Conservation (phyloP, 768 basidiomycete genomes). For the Lactarius sanguifluus region DNA sequence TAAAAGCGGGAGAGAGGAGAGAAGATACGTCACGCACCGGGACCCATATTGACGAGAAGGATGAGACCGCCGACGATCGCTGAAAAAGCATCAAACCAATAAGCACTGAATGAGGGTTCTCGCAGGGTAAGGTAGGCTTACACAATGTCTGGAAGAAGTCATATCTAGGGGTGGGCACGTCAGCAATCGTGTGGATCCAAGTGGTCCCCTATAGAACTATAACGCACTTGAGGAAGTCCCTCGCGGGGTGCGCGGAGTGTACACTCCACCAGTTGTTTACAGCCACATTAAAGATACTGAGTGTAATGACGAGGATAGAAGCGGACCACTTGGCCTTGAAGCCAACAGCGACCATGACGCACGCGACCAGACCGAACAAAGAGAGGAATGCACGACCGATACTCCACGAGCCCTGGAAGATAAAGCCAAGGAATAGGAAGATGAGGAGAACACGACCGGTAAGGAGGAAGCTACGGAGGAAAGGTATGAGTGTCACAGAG, state of each 20-base stretch:
- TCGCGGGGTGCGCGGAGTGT: conserved; percentile 86
- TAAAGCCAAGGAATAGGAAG: conserved; percentile 98
- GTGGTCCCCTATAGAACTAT: neutral
- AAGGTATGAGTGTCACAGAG: conserved; percentile 13
- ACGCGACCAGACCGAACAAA: conserved; percentile 86
- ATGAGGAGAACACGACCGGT: conserved; percentile 96
- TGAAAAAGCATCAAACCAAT: conserved; percentile 31
- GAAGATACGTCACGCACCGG: conserved; percentile 52
- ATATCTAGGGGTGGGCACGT: conserved; percentile 56
- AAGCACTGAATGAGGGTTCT: neutral
- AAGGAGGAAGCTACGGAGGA: conserved; percentile 77
- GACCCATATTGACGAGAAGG: conserved; percentile 97
- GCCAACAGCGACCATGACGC: conserved; percentile 94
- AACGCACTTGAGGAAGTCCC: conserved; percentile 91
- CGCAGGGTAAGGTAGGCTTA: conserved; percentile 34
- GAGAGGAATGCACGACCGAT: conserved; percentile 85
- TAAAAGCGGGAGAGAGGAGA: neutral
- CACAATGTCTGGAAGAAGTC: conserved; percentile 99
- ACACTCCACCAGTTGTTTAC: conserved; percentile 99
- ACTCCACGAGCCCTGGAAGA: conserved; percentile 90
- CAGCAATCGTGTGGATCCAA: conserved; percentile 10
- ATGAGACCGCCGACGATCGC: conserved; percentile 97
- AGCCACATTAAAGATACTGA: conserved; percentile 95
- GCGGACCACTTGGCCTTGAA: conserved; percentile 99
- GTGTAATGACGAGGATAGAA: conserved; percentile 86